Percentiles rank a stretch among this genome's conserved stretches.
These are phyloP conservation scores for Talaromyces sp. DNA, from an alignment of 2,329 filamentous ascomycete species.

Conservation along the genomic window DNA sequence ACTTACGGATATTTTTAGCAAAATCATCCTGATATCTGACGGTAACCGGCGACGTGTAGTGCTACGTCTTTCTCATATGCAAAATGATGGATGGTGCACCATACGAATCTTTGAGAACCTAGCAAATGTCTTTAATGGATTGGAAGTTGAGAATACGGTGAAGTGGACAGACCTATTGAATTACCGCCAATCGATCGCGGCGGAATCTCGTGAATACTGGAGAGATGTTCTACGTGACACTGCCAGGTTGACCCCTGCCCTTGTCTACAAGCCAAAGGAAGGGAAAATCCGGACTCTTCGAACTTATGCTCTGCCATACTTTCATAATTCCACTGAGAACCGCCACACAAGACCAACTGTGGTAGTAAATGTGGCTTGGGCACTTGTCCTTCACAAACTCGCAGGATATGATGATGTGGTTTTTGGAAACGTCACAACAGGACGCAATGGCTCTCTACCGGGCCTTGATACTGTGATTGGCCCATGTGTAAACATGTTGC, in stretches of 20 bases:
- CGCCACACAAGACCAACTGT: not conserved
- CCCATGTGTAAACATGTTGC: slow-evolving; percentile 34
- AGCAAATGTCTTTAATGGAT: slow-evolving; percentile 3
- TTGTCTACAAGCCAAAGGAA: not conserved
- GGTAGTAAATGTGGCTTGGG: slow-evolving; percentile 54
- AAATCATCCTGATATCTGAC: not conserved
- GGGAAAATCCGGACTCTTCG: not conserved
- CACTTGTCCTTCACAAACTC: slow-evolving; percentile 55
- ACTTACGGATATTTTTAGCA: not conserved
- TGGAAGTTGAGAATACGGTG: not conserved
- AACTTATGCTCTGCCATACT: not conserved
- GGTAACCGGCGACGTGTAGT: not conserved
- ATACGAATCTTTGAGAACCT: not conserved
- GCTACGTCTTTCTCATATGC: slow-evolving; percentile 3
- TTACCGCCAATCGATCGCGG: not conserved
- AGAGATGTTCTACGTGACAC: not conserved
- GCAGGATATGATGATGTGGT: slow-evolving; percentile 52
- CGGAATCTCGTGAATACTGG: not conserved
- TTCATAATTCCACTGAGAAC: not conserved
- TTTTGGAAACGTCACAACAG: slow-evolving; percentile 63
- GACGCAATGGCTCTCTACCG: slow-evolving; percentile 55
- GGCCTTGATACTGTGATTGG: slow-evolving; percentile 56
- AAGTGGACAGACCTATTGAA: not conserved
- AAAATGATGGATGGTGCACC: slow-evolving; percentile 6
- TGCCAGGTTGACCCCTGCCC: not conserved